Evolutionary conservation across 495 filamentous ascomycete species (phyloP), one percentile per base, ranked within the genome.

Genomic region (Trichoderma asperelloides): DNA sequence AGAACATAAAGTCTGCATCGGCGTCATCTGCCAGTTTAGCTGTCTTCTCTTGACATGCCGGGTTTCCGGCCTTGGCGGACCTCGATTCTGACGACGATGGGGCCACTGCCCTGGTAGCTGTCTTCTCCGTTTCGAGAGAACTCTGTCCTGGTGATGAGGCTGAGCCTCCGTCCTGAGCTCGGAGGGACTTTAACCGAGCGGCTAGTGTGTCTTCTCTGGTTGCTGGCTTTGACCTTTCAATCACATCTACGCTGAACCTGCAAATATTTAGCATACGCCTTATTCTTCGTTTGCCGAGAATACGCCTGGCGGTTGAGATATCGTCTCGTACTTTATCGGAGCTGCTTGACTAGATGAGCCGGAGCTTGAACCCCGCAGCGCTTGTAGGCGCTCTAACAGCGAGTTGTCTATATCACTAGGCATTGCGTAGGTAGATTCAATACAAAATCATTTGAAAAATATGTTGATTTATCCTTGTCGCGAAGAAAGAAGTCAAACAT

Each of bases 131-230:
- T 27, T 40, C 4, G 37, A 16, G 13, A 30, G 40, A 40, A 12
- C 25, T 18, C 0, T 2, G 2, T 5, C 3, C 13, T 6, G n/a
- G n/a, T 40, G 65, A 47, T 33, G 65, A 51, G 18, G 63, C n/a
- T 33, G 63, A 18, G 37, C 30, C n/a, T 12, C 18, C 37, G 6
- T 37, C 45, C 28, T 9, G 45, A 39, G 71, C 72, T 33, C 80
- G 79, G 28, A 83, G 77, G 60, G 70, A 74, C 63, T 78, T 78
- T 39, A 83, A 70, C 49, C 80, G 75, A 16, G 71, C 77, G 1
- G 77, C 69, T 51, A 83, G 74, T 30, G 75, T 75, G 71, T 81
- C 80, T 67, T 82, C 79, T 66, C 74, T 72, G 5, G 79, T 78
- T 16, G 68, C 28, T 63, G 28, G 57, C n/a, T 30, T 63, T 67